Percentiles rank a stretch among this genome's conserved stretches.
Evolutionary conservation across 1,284 basidiomycete species (phyloP).

Genomic region (Mycena citricolor): DNA sequence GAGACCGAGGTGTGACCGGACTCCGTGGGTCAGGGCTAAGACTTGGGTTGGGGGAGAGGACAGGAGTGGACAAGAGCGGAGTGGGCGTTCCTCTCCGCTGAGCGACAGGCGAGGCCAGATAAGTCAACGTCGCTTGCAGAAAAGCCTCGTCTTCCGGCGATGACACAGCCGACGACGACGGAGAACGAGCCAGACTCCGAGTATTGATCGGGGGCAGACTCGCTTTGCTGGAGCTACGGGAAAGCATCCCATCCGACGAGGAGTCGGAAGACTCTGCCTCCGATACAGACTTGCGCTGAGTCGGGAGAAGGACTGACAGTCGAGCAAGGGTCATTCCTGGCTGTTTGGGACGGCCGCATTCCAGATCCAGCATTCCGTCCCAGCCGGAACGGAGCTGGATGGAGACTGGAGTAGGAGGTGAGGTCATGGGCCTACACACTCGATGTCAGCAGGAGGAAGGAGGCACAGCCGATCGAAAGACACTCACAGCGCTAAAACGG

Average conservation of each 20-base stretch:
- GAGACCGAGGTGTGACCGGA: not conserved
- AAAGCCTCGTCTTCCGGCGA: conserved; percentile 11
- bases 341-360: too few relatives aligned
- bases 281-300: conserved; percentile 11
- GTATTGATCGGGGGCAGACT: not conserved
- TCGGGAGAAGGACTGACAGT: not conserved
- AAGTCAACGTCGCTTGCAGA: conserved; percentile 13
- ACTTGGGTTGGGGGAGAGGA: not conserved
- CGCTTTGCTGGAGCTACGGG: too few relatives aligned
- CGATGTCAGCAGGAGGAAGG: not conserved
- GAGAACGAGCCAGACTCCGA: not conserved
- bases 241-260: not conserved
- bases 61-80: conserved; percentile 1
- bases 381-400: conserved; percentile 49
- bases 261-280: too few relatives aligned
- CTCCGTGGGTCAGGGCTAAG: not conserved
- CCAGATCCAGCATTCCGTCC: conserved; percentile 52
- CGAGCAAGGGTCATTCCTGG: conserved; percentile 24
- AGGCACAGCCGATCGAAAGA: not conserved
- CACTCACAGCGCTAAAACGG: conserved; percentile 10
- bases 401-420: conserved; percentile 28
- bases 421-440: conserved; percentile 17
- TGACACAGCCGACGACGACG: too few relatives aligned
- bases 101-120: conserved; percentile 17
- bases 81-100: conserved; percentile 9